phyloP scores from a whole-genome alignment of 2,329 filamentous ascomycete species.

The Passalora sequoiae region DNA sequence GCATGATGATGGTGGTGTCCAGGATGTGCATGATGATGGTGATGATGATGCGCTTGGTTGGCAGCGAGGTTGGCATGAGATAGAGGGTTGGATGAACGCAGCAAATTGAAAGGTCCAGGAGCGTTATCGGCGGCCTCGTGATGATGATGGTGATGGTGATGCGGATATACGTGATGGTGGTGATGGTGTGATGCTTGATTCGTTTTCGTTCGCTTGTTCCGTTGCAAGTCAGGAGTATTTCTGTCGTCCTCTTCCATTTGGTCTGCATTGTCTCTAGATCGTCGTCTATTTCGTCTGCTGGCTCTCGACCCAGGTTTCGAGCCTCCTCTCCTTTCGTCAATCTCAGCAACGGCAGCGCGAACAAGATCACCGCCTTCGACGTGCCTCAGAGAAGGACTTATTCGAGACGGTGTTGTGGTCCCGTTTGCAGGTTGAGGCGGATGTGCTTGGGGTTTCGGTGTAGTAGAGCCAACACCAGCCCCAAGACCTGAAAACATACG shows the following conservation, averaged over 20 bases:
- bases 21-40: conserved; percentile 31
- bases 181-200: conserved; percentile 52
- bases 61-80: conserved; percentile 10
- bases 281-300: conserved; percentile 55
- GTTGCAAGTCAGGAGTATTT: conserved; percentile 39
- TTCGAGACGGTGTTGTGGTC: conserved; percentile 49
- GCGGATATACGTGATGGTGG: conserved; percentile 52
- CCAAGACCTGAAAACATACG: conserved; percentile 94
- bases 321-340: conserved; percentile 36
- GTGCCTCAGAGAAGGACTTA: conserved; percentile 30
- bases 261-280: conserved; percentile 70
- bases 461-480: conserved; percentile 56
- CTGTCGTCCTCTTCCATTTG: conserved; percentile 49
- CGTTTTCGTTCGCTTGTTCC: conserved; percentile 61
- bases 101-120: conserved; percentile 29
- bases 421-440: conserved; percentile 45
- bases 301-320: conserved; percentile 39
- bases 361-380: conserved; percentile 27
- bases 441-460: conserved; percentile 33
- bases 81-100: conserved; percentile 24
- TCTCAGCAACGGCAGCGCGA: conserved; percentile 27
- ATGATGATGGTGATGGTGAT: conserved; percentile 40
- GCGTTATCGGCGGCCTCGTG: conserved; percentile 27
- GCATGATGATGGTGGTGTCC: conserved; percentile 36
- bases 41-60: conserved; percentile 24